Evolutionary conservation across 495 filamentous ascomycete species (phyloP).

Genomic region (Tuber melanosporum): DNA sequence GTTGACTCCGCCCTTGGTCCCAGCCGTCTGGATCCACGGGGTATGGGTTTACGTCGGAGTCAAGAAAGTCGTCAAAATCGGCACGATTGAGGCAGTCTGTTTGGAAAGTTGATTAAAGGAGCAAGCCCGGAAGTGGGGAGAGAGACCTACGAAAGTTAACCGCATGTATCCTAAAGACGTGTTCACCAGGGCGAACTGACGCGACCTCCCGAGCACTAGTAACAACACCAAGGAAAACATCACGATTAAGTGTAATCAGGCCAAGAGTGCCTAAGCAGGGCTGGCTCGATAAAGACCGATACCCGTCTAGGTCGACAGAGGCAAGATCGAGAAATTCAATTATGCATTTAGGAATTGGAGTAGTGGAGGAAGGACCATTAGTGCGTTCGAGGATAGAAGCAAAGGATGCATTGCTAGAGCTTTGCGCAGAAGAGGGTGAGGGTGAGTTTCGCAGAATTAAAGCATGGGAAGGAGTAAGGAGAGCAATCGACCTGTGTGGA

Average conservation of each 20-base stretch:
- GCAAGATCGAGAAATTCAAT: conserved; percentile 72
- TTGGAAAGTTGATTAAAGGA: not conserved
- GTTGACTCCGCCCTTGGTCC: conserved; percentile 58
- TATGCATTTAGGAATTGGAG: conserved; percentile 60
- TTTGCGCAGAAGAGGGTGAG: conserved; percentile 47
- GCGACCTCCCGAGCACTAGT: conserved; percentile 70
- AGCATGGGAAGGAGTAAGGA: conserved; percentile 68
- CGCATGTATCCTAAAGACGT: conserved; percentile 72
- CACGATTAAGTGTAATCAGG: conserved; percentile 72
- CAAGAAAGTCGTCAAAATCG: conserved; percentile 68
- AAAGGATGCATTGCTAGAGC: conserved; percentile 49
- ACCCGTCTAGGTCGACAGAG: conserved; percentile 63
- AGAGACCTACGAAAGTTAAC: conserved; percentile 71
- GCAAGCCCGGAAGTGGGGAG: not conserved
- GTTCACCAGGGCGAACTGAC: conserved; percentile 76
- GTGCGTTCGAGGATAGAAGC: conserved; percentile 43
- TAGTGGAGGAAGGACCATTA: conserved; percentile 17
- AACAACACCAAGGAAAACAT: conserved; percentile 91
- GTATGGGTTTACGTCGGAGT: conserved; percentile 52
- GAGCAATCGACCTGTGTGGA: conserved; percentile 75
- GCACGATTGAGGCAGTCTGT: conserved; percentile 75
- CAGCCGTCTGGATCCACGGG: conserved; percentile 53
- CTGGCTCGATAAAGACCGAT: conserved; percentile 61
- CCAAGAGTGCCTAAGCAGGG: conserved; percentile 86
- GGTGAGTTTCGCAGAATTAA: conserved; percentile 73